Evolutionary conservation across 2,329 filamentous ascomycete genomes (phyloP), one percentile per base, ranked within the genome.

Genomic region (Trichoderma pleuroti): DNA sequence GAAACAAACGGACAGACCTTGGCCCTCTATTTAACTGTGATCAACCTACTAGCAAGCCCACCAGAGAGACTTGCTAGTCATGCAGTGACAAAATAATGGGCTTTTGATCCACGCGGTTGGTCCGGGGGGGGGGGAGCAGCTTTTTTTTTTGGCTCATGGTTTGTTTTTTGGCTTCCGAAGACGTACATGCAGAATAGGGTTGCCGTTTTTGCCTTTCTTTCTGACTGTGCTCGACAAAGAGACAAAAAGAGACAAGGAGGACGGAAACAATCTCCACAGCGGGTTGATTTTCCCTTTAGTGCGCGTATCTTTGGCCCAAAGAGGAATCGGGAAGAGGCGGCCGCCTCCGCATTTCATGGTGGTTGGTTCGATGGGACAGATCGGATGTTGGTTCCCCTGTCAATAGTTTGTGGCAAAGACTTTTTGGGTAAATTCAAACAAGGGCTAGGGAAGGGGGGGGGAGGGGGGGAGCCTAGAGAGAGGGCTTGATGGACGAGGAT

Each of bases 271-370:
- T 18, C 64, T 24, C 66, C 66, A 68, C 66, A 61, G 66, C 56
- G 54, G 66, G 21, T 34, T 21, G n/a, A n/a, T 56, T 36, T 56
- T 52, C 46, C 32, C 16, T 32, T 63, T 42, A n/a, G 57, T 32
- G 59, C 57, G 67, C 67, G 67, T 70, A 70, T 70, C 67, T 70
- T 70, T 70, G 59, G 57, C 67, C 67, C 67, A 63, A 70, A 62
- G 46, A 21, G 67, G 67, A 16, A 70, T 56, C 39, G 56, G 39
- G 39, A 46, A 24, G 36, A 59, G 56, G 11, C 30, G 56, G 56
- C 30, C 30, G 46, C 46, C 67, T 69, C 67, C 67, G 67, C 67
- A 69, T 69, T 62, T 54, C 6, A 28, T 64, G 61, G 34, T 21
- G 39, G 61, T 64, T 30, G 42, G 26, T 24, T 26, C 14, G 10